Percentiles rank a stretch among this genome's conserved stretches.
phyloP scores from a whole-genome alignment of 2,329 filamentous ascomycete species.

The Dothideomycetes sp. region DNA sequence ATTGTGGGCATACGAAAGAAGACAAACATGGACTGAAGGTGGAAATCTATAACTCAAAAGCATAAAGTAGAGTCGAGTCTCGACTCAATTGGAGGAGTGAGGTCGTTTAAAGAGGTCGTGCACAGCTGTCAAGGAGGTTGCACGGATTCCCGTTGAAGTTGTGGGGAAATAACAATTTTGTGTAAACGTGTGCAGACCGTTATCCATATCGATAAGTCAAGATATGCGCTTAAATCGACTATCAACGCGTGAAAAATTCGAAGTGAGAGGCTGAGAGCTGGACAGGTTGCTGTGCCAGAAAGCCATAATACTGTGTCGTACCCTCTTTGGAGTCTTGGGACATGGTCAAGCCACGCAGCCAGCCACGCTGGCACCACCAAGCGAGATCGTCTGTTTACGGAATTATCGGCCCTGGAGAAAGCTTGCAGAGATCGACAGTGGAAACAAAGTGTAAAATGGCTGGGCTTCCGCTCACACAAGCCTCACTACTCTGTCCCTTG shows the following conservation, averaged over 20 bases:
- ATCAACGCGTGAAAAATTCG: neutral
- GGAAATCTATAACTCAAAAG: neutral
- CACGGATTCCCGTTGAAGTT: neutral
- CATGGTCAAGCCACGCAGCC: conserved; percentile 8
- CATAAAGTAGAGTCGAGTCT: neutral
- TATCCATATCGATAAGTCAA: neutral
- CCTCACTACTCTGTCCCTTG: neutral
- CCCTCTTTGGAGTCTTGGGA: neutral
- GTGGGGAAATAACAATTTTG: neutral
- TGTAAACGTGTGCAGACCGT: neutral
- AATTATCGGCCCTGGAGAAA: conserved; percentile 8
- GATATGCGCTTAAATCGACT: neutral
- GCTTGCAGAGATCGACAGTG: conserved; percentile 11
- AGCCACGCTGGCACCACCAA: conserved; percentile 8
- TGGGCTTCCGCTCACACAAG: neutral
- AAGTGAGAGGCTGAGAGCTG: neutral
- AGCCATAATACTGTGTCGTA: no score
- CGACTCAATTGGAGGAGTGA: neutral
- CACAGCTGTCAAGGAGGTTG: neutral
- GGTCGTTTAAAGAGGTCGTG: neutral
- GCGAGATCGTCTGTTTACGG: conserved; percentile 7
- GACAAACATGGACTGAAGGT: neutral
- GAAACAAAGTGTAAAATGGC: conserved; percentile 7
- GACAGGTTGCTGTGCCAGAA: no score
- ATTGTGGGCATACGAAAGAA: neutral